Percentiles rank a stretch among this genome's conserved stretches.
Evolutionary conservation across 768 basidiomycete species (phyloP).

Genomic region (Lanmaoa pseudosensibilis): DNA sequence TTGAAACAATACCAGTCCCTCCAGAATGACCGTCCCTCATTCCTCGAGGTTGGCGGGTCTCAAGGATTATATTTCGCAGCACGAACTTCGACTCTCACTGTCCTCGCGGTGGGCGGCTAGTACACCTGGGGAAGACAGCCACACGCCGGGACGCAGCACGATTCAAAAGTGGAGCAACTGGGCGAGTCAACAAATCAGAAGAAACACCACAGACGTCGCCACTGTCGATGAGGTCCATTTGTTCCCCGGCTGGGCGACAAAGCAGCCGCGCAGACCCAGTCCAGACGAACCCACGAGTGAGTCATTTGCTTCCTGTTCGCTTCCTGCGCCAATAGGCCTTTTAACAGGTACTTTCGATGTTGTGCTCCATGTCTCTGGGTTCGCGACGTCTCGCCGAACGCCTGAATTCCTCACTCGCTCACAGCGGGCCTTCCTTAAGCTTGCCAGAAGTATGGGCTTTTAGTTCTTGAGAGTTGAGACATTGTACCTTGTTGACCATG

Average conservation of each 20-base stretch:
- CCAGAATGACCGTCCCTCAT: conserved; percentile 30
- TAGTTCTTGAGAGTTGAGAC: not conserved
- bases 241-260: conserved; percentile 83
- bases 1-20: conserved; percentile 8
- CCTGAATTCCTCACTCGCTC: conserved; percentile 66
- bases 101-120: conserved; percentile 18
- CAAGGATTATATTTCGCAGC: conserved; percentile 51
- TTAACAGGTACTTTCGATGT: conserved; percentile 60
- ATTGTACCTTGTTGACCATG: conserved; percentile 1
- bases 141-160: conserved; percentile 21
- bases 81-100: conserved; percentile 37
- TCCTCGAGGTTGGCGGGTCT: conserved; percentile 38
- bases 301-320: not conserved
- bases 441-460: conserved; percentile 65
- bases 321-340: not conserved
- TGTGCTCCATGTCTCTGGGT: conserved; percentile 76
- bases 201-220: conserved; percentile 22
- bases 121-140: conserved; percentile 22
- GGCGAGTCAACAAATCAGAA: conserved; percentile 58
- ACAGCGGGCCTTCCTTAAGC: conserved; percentile 69
- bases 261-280: conserved; percentile 40
- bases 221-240: conserved; percentile 51
- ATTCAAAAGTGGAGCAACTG: conserved; percentile 58
- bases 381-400: conserved; percentile 59
- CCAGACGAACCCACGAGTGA: conserved; percentile 30